These are phyloP conservation scores for Panaeolus cyanescens DNA, from an alignment of 768 basidiomycete species.

Conservation along the genomic window DNA sequence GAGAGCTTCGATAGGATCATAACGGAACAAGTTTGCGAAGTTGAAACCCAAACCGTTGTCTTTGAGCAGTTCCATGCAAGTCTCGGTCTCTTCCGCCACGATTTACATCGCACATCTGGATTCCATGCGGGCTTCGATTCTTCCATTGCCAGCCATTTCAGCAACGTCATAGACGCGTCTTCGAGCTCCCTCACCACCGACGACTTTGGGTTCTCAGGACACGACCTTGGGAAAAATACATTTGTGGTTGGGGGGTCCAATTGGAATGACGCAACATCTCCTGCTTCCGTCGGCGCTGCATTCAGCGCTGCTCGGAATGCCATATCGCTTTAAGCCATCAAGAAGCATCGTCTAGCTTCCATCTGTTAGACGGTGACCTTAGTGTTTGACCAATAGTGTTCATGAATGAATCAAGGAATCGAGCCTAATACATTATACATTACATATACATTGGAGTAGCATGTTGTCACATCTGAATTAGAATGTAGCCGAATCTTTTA, in stretches of 20 bases:
- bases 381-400: too few species aligned
- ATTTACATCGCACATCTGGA: slow-evolving; percentile 40
- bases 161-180: slow-evolving; percentile 28
- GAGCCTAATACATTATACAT: too few species aligned
- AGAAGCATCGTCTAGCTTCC: too few species aligned
- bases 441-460: too few species aligned
- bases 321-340: not conserved
- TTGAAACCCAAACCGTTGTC: slow-evolving; percentile 47
- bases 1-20: slow-evolving; percentile 36
- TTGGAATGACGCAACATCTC: slow-evolving; percentile 33
- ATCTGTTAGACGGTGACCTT: too few species aligned
- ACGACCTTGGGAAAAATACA: slow-evolving; percentile 37
- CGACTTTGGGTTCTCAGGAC: slow-evolving; percentile 43
- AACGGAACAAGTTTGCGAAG: slow-evolving; percentile 49
- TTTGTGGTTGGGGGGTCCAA: slow-evolving; percentile 38
- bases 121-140: slow-evolving; percentile 41
- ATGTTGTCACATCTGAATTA: too few species aligned
- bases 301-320: slow-evolving; percentile 32
- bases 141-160: slow-evolving; percentile 34
- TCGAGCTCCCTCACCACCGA: slow-evolving; percentile 39
- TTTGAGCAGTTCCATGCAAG: slow-evolving; percentile 44
- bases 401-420: too few species aligned
- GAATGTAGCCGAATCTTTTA: too few species aligned
- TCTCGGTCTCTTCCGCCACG: slow-evolving; percentile 39
- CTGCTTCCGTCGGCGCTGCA: slow-evolving; percentile 32